Conservation (phyloP, 805 yeast genomes). For the Candida nanaspora region DNA sequence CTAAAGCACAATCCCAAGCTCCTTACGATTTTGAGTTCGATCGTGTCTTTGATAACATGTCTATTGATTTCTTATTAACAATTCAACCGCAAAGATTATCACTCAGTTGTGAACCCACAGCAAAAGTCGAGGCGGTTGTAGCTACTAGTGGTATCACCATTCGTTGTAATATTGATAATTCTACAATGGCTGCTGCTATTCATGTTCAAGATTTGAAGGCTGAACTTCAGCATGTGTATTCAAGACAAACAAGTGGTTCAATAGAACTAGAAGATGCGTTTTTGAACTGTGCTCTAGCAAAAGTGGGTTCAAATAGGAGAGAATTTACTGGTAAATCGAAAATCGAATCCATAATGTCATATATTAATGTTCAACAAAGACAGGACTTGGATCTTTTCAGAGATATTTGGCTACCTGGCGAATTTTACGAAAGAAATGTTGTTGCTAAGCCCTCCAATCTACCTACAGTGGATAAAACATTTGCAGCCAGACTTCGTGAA, state of each 20-base stretch:
- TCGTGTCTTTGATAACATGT: conserved; percentile 44
- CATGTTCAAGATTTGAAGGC: conserved; percentile 53
- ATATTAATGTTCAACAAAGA: conserved; percentile 72
- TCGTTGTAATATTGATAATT: conserved; percentile 44
- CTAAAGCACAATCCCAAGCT: conserved; percentile 3
- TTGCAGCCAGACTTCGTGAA: conserved; percentile 42
- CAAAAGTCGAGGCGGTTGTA: conserved; percentile 82
- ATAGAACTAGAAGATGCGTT: conserved; percentile 40
- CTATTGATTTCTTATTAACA: conserved; percentile 53
- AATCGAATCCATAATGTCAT: conserved; percentile 49
- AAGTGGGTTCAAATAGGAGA: conserved; percentile 24
- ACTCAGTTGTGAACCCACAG: conserved; percentile 88
- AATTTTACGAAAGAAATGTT: conserved; percentile 19
- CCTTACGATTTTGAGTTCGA: conserved; percentile 28
- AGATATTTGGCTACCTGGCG: conserved; percentile 72
- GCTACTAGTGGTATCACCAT: conserved; percentile 64
- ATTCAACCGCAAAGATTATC: conserved; percentile 70
- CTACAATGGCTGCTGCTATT: conserved; percentile 33
- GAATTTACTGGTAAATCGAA: conserved; percentile 41
- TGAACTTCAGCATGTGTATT: conserved; percentile 82
- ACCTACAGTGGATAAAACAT: conserved; percentile 18
- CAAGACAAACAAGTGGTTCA: conserved; percentile 82
- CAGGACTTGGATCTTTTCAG: conserved; percentile 79
- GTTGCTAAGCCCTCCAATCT: conserved; percentile 4
- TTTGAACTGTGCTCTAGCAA: conserved; percentile 13